Evolutionary conservation across 176 grass and related monocot genomes (phyloP).

Genomic region (Puccinellia tenuiflora): DNA sequence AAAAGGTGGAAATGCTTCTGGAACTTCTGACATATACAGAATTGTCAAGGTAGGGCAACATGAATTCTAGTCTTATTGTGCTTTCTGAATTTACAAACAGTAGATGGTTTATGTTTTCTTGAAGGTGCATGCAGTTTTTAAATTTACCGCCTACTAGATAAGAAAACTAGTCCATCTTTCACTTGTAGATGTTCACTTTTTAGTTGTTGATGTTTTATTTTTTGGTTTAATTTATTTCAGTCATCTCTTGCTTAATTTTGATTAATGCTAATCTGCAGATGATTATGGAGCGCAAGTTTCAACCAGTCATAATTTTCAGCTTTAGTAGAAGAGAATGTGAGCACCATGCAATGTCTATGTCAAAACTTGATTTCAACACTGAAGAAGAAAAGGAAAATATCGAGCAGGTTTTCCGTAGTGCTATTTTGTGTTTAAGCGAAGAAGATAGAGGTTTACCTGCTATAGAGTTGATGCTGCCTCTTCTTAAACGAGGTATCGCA

Average conservation of each 20-base stretch:
- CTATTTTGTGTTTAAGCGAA: conserved; percentile 62
- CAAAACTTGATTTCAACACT: conserved; percentile 95
- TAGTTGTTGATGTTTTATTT: not conserved
- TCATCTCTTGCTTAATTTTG: conserved; percentile 13
- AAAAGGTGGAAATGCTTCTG: conserved; percentile 73
- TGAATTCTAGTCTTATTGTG: conserved; percentile 4
- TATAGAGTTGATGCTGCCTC: conserved; percentile 96
- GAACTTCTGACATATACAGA: conserved; percentile 78
- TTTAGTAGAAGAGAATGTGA: conserved; percentile 98
- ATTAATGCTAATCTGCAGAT: conserved; percentile 53
- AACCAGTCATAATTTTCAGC: conserved; percentile 97
- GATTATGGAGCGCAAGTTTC: conserved; percentile 99
- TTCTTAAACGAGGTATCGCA: conserved; percentile 91
- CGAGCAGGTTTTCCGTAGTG: conserved; percentile 75
- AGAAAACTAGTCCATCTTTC: not conserved
- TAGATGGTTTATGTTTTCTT: not conserved
- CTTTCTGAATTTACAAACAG: conserved; percentile 16
- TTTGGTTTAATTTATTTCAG: not conserved
- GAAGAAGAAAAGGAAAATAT: conserved; percentile 85
- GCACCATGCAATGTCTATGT: conserved; percentile 95
- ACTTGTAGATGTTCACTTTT: conserved; percentile 1
- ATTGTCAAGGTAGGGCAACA: conserved; percentile 65
- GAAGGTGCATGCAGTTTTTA: not conserved
- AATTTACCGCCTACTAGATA: not conserved
- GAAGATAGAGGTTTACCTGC: conserved; percentile 95